Base-by-base conservation (phyloP, 2,329 filamentous ascomycete genomes). In the Cladosporium halotolerans region DNA sequence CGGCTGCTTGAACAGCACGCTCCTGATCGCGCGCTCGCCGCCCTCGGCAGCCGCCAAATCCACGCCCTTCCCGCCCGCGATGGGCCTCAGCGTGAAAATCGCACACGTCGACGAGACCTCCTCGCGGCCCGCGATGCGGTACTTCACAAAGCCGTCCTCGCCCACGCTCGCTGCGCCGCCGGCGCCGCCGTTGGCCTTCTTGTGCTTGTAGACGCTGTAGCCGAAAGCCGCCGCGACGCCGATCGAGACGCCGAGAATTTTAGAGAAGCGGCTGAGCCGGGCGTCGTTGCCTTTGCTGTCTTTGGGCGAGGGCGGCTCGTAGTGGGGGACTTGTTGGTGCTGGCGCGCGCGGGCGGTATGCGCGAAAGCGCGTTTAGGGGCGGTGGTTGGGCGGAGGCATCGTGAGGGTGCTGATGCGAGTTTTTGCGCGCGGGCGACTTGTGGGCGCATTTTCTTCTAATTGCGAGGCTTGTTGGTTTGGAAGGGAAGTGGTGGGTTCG, bases 1-100 rank as follows among this genome's bases (percentile, higher is more conserved):
- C 2, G 93, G 93, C 72, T 97, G 93, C 73, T 95, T 96, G 66
- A 96, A 83, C 73, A 96, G 87, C 33, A 97, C 85, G 58, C 86
- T 90, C 86, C 89, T 95, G 40, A 95, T 78, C 4, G 87, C 86
- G 53, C 80, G 76, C 45, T 62, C 52, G 11, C 28, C 4, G 31
- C 54, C 54, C 11, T 50, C 39, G 55, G 16, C 58, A 14, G 36
- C 56, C 40, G 54, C 54, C 8, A 58, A 46, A 43, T 64, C 61
- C 2, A 65, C 44, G 4, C 50, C 42, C 4, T 45, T 51, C 1
- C 36, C 8, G 11, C 32, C 45, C 2, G 45, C 34, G 2, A 60
- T 55, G 10, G 82, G 76, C 23, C 71, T 71, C 23, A 91, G 69
- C 8, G 83, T 85, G 60, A 92, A 79, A 60, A 92, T 78, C 62